Conservation (phyloP, 129 eudicot genomes). For the Centrapalus pauciflorus region DNA sequence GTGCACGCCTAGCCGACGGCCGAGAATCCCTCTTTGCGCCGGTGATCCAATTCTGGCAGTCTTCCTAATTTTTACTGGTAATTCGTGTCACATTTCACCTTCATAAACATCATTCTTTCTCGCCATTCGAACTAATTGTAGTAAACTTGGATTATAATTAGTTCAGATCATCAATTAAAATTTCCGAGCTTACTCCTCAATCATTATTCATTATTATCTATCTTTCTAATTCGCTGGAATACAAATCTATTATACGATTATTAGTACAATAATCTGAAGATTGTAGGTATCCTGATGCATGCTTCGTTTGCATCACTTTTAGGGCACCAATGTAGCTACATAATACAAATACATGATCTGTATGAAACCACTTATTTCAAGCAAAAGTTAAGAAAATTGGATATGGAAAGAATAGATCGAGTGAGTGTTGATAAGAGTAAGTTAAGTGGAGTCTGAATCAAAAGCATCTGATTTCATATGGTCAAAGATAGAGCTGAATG, state of each 20-base stretch:
- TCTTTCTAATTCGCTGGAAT: too few relatives aligned
- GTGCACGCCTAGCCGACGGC: too few relatives aligned
- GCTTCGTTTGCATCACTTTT: too few relatives aligned
- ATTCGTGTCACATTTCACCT: background rate
- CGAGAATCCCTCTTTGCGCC: too few relatives aligned
- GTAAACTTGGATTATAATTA: background rate
- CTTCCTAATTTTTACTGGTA: slow-evolving; percentile 60
- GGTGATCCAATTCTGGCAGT: slow-evolving; percentile 50
- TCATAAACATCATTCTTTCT: background rate
- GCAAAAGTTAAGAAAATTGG: background rate
- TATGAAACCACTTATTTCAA: background rate
- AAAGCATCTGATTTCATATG: background rate
- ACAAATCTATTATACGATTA: too few relatives aligned
- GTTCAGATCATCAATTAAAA: background rate
- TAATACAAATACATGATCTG: background rate
- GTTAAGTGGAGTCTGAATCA: background rate
- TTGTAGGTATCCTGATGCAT: background rate
- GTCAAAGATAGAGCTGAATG: background rate
- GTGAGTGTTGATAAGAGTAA: background rate
- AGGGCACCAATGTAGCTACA: background rate
- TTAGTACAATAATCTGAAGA: too few relatives aligned
- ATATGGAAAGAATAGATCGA: background rate
- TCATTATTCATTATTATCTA: too few relatives aligned
- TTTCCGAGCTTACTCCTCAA: too few relatives aligned
- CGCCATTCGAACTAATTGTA: background rate